A percentile compares a stretch with the other conserved stretches of the same genome.
phyloP scores from a whole-genome alignment of 148 eudicot species.

The Persicaria maculosa region DNA sequence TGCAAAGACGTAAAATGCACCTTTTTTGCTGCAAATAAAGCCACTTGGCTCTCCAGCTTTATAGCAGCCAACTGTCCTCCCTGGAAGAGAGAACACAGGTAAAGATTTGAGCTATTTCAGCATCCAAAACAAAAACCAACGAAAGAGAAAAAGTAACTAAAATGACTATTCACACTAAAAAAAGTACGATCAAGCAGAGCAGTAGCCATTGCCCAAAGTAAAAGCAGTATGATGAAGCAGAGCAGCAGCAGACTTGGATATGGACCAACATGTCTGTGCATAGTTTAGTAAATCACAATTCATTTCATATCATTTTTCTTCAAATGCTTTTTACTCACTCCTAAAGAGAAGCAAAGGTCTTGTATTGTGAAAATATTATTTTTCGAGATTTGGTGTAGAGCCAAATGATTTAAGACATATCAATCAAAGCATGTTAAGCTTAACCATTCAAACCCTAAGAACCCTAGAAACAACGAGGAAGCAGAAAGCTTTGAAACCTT shows the following conservation, averaged over 20 bases:
- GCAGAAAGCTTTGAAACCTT: neutral
- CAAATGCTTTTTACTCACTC: neutral
- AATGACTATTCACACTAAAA: neutral
- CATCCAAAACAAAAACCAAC: neutral
- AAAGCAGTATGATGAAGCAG: neutral
- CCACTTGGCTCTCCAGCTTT: conserved; percentile 39
- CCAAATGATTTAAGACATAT: neutral
- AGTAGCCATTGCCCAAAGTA: neutral
- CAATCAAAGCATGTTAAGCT: neutral
- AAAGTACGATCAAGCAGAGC: neutral
- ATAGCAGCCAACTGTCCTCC: conserved; percentile 56
- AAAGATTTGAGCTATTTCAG: neutral
- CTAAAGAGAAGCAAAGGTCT: neutral
- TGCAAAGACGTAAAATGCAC: conserved; percentile 16
- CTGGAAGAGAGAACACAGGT: conserved; percentile 18
- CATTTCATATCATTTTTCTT: neutral
- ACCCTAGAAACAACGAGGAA: neutral
- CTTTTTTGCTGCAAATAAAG: conserved; percentile 50
- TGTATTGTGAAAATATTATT: neutral
- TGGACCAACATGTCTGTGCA: neutral
- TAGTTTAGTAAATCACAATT: neutral
- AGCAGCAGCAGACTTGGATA: neutral
- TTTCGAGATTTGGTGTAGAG: neutral
- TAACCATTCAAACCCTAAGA: neutral
- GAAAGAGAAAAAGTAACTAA: neutral